A percentile compares a stretch with the other conserved stretches of the same genome.
Evolutionary conservation across 2,329 filamentous ascomycete species (phyloP).

Genomic region (Colletotrichum gigasporum): DNA sequence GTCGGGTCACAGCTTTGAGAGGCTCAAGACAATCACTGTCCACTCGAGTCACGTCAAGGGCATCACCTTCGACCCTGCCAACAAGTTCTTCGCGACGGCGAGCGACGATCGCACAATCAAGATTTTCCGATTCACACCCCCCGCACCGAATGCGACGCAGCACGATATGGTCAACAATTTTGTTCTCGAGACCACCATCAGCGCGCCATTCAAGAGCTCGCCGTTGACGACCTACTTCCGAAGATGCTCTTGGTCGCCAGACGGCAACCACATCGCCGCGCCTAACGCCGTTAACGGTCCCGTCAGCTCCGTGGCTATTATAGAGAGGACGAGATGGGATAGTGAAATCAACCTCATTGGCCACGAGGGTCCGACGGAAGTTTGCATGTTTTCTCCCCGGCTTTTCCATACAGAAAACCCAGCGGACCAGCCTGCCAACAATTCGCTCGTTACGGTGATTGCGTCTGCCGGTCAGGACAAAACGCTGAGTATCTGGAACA

Average conservation of each 20-base stretch:
- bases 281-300: slow-evolving; percentile 97
- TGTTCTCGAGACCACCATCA: slow-evolving; percentile 91
- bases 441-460: slow-evolving; percentile 83
- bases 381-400: slow-evolving; percentile 95
- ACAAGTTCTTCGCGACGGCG: slow-evolving; percentile 98
- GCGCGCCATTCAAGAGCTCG: slow-evolving; percentile 86
- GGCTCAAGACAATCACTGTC: slow-evolving; percentile 90
- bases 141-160: slow-evolving; percentile 87
- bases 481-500: slow-evolving; percentile 97
- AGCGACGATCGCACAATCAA: slow-evolving; percentile 97
- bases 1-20: slow-evolving; percentile 98
- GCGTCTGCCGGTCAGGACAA: slow-evolving; percentile 98
- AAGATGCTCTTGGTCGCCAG: slow-evolving; percentile 96
- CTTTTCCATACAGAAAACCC: slow-evolving; percentile 83
- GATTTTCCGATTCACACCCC: slow-evolving; percentile 93
- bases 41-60: slow-evolving; percentile 99
- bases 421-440: slow-evolving; percentile 56
- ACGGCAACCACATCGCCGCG: slow-evolving; percentile 95
- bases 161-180: slow-evolving; percentile 99
- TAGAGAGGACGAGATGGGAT: slow-evolving; percentile 91
- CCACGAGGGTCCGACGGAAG: slow-evolving; percentile 95
- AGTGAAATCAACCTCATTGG: slow-evolving; percentile 97
- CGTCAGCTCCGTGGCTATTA: slow-evolving; percentile 95
- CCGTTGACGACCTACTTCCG: slow-evolving; percentile 97
- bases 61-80: slow-evolving; percentile 97